Evolutionary conservation across 305 asterid genomes (phyloP), one percentile per base, ranked within the genome.

Genomic region (Fraxinus sp.): DNA sequence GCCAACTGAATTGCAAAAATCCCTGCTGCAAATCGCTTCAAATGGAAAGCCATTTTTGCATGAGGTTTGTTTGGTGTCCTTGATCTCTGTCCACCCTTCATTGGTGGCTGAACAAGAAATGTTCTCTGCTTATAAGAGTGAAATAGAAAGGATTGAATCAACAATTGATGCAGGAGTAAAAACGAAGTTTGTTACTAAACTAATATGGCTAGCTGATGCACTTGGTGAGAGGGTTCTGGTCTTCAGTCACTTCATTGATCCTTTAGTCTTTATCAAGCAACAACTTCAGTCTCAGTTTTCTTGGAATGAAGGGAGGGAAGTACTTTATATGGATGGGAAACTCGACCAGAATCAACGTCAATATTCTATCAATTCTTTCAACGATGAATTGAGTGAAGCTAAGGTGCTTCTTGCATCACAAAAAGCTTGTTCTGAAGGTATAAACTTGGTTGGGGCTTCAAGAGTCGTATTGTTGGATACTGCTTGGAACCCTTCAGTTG

Each of bases 401-500:
- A 92, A 86, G 84, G 97, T 93, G 39, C 83, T 94, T 57, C 83
- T 94, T 14, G 98, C 97, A 0, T 93, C 98, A 2, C 88, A 82
- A 33, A 87, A 30, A 77, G 94, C 96, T 10, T 93, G 97, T 84
- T 82, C 89, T 3, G 96, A 95, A 77, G 98, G 97, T 0, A 92
- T 95, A 35, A 91, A 83, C 84, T 72, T 95, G 3, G 92, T 91
- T 2, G 98, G 97, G 18, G 97, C 95, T 0, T 94, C 96, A 0
- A 88, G 97, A 20, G 97, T 93, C 0, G 93, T 93, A n/a, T 66
- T 93, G 77, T 90, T 94, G 5, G 97, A 94, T 81, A 92, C 92
- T 2, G 89, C 84, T 0, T 94, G 97, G 97, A 94, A 94, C 57
- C 96, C 98, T 0, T 85, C 95, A 0, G 92, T 91, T 0, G 89